Base-by-base conservation (phyloP, 2,329 filamentous ascomycete genomes). In the Dendrostoma leiphaemia region DNA sequence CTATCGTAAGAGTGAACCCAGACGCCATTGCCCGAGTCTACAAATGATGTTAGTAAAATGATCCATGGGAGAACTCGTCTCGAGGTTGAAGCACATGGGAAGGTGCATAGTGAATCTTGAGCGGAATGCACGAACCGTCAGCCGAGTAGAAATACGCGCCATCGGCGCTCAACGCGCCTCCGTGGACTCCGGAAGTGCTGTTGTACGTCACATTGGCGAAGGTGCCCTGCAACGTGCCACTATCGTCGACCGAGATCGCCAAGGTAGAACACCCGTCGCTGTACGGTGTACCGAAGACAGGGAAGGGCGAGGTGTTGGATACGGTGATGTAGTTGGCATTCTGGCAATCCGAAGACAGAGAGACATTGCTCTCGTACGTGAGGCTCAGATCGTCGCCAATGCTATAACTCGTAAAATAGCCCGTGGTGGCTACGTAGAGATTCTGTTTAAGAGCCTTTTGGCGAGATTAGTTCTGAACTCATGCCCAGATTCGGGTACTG, bases 121-220 rank as follows among this genome's bases (percentile, higher is more conserved):
- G n/a, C n/a, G n/a, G n/a, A n/a, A n/a, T n/a, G n/a, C n/a, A 32
- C 29, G 8, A 7, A 32, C 29, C 63, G 44, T 68, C 66, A 8
- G 66, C 66, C 0, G 63, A 65, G 54, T 67, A 68, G 35, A 67
- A 40, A 53, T 66, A 67, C 28, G 61, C 52, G 41, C 61, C 60
- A 37, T 62, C 54, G 7, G 60, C 48, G 32, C 56, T 53, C 47
- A 67, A 37, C 3, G 55, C 60, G 8, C 62, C 45, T 13, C 66
- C 66, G 45, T 68, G 66, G 10, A 68, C 63, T 8, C 64, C 65
- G 6, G 57, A 56, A 1, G 48, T 48, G 44, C 51, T 56, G 10
- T 58, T 38, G 48, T 65, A 65, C 0, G 58, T 62, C 2, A 54
- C 46, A 8, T 62, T 62, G 15, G 54, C 62, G 6, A 62, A 51